A percentile compares a stretch with the other conserved stretches of the same genome.
Conservation (phyloP, 257 asterid genomes). For the Lavandula angustifolia region DNA sequence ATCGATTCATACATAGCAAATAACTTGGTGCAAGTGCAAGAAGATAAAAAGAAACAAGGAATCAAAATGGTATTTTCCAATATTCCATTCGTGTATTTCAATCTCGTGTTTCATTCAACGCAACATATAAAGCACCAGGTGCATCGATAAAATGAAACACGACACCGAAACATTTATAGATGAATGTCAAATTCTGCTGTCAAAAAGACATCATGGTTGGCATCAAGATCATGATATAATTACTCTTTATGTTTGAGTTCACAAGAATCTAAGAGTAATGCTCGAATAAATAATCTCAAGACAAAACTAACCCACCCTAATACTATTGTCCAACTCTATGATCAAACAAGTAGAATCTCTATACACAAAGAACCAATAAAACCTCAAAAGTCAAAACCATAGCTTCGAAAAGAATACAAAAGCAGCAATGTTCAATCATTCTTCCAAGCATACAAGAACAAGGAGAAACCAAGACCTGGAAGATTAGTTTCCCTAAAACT, state of each 20-base stretch:
- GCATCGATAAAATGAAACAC: not conserved
- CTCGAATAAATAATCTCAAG: constrained; percentile 9
- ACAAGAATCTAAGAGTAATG: not conserved
- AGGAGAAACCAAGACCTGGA: constrained; percentile 68
- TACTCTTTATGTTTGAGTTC: constrained; percentile 7
- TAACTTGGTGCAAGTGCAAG: no score
- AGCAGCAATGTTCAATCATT: constrained; percentile 44
- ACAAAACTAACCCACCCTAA: constrained; percentile 17
- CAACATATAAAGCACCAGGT: not conserved
- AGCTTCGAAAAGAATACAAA: constrained; percentile 24
- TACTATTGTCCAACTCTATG: constrained; percentile 12
- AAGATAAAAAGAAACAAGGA: not conserved
- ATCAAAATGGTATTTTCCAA: not conserved
- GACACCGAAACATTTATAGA: not conserved
- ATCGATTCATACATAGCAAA: no score
- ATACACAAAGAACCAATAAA: constrained; percentile 2
- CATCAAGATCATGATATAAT: constrained; percentile 26
- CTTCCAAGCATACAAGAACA: constrained; percentile 85
- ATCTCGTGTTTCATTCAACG: not conserved
- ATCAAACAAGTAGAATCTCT: constrained; percentile 5
- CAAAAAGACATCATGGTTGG: constrained; percentile 32
- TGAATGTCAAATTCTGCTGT: constrained; percentile 17
- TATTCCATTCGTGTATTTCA: not conserved
- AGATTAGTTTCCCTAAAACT: constrained; percentile 48
- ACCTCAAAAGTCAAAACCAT: constrained; percentile 27